phyloP scores from a whole-genome alignment of 176 grass and related monocot species.

The Oryza glaberrima region DNA sequence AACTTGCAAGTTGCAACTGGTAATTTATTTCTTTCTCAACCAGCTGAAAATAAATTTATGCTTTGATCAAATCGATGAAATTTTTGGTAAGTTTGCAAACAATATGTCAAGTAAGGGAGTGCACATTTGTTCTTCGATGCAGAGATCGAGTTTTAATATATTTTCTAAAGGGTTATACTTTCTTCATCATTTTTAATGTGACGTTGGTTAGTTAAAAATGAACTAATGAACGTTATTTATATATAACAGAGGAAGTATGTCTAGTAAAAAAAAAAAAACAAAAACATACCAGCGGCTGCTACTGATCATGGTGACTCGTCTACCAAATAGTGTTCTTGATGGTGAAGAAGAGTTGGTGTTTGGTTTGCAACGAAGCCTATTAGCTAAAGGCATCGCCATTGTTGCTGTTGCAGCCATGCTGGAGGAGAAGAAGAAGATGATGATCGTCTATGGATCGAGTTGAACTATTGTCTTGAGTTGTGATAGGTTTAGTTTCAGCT shows the following conservation, averaged over 20 bases:
- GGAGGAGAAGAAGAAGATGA: neutral
- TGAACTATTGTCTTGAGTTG: neutral
- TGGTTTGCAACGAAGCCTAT: neutral
- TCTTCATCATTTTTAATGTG: no score
- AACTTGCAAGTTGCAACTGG: neutral
- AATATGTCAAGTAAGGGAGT: no score
- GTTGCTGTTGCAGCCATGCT: neutral
- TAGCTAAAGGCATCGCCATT: neutral
- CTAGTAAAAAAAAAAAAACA: no score
- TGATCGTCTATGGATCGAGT: no score
- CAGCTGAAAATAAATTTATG: neutral
- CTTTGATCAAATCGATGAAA: neutral
- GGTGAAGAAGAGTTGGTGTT: neutral
- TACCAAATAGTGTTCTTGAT: neutral
- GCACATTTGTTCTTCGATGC: no score
- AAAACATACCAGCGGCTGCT: neutral
- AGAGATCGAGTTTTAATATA: no score
- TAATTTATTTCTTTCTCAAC: neutral
- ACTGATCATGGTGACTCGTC: neutral
- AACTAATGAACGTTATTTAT: no score
- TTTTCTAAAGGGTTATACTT: no score
- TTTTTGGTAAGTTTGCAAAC: no score
- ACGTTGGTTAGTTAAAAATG: no score
- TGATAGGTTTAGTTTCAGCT: neutral
- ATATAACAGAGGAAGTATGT: no score